Evolutionary conservation across 2,329 filamentous ascomycete species (phyloP), one percentile per base, ranked within the genome.

Genomic region (Venturia asperata): DNA sequence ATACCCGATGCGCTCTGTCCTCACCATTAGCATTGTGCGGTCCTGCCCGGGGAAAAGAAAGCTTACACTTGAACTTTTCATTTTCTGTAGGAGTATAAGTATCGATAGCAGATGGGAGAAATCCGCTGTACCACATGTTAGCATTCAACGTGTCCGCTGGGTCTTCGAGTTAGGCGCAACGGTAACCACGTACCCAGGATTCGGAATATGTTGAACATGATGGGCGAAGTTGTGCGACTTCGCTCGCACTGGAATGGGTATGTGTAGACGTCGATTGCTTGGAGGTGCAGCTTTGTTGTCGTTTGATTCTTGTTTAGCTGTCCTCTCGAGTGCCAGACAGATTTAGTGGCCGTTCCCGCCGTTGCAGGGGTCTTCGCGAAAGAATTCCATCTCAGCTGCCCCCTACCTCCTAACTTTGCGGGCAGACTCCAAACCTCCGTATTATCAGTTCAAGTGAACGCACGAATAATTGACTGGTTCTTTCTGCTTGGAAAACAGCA

Each of bases 101-200:
- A 99, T 96, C 64, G 93, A 97, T 69, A 89, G 83, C 72, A 99
- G 81, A 82, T 99, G 94, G 82, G 92, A 97, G 76, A 99, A 85
- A 83, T 99, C 94, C 80, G 87, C 92, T 96, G 70, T 66, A 64
- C 61, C 41, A 34, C 34, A 43, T 65, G 72, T 70, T 64, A 66
- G 60, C 34, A 45, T 63, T 65, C 47, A 58, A 58, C 52, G 52
- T 58, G 61, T 56, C 67, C 67, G 75, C 68, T 74, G 72, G 68
- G 67, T 64, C 30, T 70, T 69, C 65, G 62, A 61, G 24, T 45
- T 42, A 55, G 49, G 39, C 45, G 30, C 24, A 37, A 34, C 37
- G 30, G 6, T 24, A 27, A 19, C 30, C 13, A 65, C 81, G 67
- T 79, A 89, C 87, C 87, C 74, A 85, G 74, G 72, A 89, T 77